Base-by-base conservation (phyloP, 78 protist species). In the Diacronema lutheri region DNA sequence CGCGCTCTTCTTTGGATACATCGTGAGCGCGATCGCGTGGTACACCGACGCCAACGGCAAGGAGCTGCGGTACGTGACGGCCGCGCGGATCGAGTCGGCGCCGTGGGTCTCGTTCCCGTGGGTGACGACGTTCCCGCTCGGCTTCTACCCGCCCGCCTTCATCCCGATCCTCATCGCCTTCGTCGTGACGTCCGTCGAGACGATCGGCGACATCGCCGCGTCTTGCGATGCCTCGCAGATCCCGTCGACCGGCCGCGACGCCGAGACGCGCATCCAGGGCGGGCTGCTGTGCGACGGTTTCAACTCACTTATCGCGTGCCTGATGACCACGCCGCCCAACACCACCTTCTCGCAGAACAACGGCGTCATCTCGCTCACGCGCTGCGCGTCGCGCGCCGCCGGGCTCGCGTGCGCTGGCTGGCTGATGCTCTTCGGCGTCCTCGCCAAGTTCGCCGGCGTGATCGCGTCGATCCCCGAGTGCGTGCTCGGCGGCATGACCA, bases 271-370 rank as follows among this genome's bases (percentile, higher is more conserved):
- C 79, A 23, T 82, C 14, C 86, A 82, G 78, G 86, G 86, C 29
- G 86, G 86, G 38, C 79, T 82, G 79, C 74, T 66, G 1, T 77
- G 79, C 37, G 86, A 82, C 78, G 86, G 86, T 1, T 16, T 82
- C 35, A 57, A 60, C 78, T 66, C 79, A 25, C 12, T 82, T 78
- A 23, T 64, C 46, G 78, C 79, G 21, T 64, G 79, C 78, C 38
- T 46, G 58, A 0, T 64, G 50, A 66, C 78, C 69, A 10, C 68
- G 21, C 78, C 64, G 44, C 86, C 86, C 46, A 82, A 64, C 76
- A 82, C 86, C 37, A 82, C 86, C 50, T 66, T 66, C 79, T 82
- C 86, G 66, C 86, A 82, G 78, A 82, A 82, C 86, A 82, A 66
- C 78, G 86, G 86, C 69, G 65, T 82, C 46, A 66, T 82, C 44